Percentiles rank a stretch among this genome's conserved stretches.
phyloP scores from a whole-genome alignment of 179 eudicot genomes.

The Carnegiea gigantea region DNA sequence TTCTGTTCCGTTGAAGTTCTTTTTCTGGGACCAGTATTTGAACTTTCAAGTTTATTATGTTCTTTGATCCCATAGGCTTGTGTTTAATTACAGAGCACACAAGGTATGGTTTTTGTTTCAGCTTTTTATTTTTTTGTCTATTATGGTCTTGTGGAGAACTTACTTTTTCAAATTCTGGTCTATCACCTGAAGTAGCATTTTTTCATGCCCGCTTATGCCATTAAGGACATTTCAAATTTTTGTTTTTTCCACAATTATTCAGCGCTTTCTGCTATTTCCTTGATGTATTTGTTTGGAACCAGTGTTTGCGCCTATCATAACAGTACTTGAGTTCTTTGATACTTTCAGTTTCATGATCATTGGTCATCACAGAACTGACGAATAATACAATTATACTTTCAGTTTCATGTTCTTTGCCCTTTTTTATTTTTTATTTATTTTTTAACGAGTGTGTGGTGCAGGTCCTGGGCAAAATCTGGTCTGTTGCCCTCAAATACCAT shows the following conservation, averaged over 20 bases:
- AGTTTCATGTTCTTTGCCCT: conserved; percentile 1
- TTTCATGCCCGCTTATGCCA: conserved; percentile 78
- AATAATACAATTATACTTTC: not conserved
- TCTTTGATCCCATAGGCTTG: not conserved
- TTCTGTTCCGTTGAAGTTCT: too few species aligned
- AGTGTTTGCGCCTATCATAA: not conserved
- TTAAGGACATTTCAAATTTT: not conserved
- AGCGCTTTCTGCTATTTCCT: not conserved
- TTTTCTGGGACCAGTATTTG: not conserved
- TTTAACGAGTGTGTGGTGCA: conserved; percentile 28
- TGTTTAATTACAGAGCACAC: not conserved
- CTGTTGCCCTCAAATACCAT: conserved; percentile 84
- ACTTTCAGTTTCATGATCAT: not conserved
- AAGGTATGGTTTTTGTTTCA: not conserved
- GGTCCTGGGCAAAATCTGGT: conserved; percentile 89
- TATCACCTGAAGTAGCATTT: conserved; percentile 74
- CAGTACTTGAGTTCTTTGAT: not conserved
- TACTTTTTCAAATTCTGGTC: conserved; percentile 81
- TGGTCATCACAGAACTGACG: not conserved
- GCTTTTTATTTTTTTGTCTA: not conserved
- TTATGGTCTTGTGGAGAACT: conserved; percentile 36
- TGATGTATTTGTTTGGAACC: not conserved
- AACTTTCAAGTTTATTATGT: not conserved
- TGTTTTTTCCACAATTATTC: too few species aligned
- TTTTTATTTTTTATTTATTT: not conserved